Base-by-base conservation (phyloP, 306 rosid species). In the Macrotyloma uniflorum region DNA sequence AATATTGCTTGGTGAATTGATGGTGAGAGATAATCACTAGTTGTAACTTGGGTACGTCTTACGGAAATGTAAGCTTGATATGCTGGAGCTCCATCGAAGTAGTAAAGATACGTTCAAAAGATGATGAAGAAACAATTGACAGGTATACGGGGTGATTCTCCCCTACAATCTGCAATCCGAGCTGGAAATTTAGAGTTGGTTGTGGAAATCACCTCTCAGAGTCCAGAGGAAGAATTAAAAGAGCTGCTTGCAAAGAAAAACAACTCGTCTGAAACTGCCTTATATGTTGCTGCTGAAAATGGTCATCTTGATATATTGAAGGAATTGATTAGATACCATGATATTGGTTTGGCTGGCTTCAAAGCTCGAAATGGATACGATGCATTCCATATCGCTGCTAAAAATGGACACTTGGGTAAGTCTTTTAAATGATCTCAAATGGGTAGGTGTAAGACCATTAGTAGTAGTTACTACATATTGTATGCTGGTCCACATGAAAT, bases 301-400 rank as follows among this genome's bases (percentile, higher is more conserved):
- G 93, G 88, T 13, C 67, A 62, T 66, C 89, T 80, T 66, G 91
- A 88, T 69, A 69, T 88, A 68, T 86, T 86, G 55, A 86, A 88
- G 82, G 88, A 76, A 77, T 63, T 90, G 87, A 86, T 92, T 54
- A 76, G 50, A 77, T 77, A 79, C 75, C 85, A 84, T 70, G 91
- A 92, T 72, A 23, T 62, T 82, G 78, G 86, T 10, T 65, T 85
- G 81, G 95, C 89, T 62, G 23, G 87, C 45, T 36, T 65, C 74
- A 92, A 86, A 84, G 95, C 97, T 83, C 80, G 84, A 82, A 88
- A 87, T 84, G 90, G 91, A 43, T 88, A 50, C 33, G 97, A 92
- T 78, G 91, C 97, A 42, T 92, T 92, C 65, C 97, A 87, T 53
- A 42, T 92, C 79, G 93, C 95, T 88, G 88, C 97, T 75, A 90